Conservation (phyloP, 2,329 filamentous ascomycete species). For the Phaeophleospora eucalypticola region DNA sequence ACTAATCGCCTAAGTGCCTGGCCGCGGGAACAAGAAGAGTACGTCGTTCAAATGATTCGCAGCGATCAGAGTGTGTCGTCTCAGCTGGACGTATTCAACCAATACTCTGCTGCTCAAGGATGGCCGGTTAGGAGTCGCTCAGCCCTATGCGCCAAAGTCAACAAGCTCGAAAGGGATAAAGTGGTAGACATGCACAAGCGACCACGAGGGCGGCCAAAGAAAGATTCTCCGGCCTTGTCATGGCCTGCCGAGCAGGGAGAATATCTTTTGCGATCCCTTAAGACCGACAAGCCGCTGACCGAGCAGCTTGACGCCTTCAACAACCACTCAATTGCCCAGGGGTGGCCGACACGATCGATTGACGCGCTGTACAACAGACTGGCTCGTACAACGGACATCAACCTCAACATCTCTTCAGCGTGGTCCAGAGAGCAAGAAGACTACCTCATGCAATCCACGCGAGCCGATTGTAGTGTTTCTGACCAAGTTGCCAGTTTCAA, state of each 20-base stretch:
- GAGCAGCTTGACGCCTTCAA: background rate
- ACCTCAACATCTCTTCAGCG: background rate
- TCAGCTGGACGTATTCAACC: no score
- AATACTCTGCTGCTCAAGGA: no score
- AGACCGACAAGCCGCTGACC: background rate
- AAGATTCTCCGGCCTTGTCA: no score
- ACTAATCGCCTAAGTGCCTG: no score
- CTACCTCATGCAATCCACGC: background rate
- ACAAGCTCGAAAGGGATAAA: no score
- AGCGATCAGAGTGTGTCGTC: no score
- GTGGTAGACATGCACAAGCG: no score
- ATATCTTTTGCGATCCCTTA: background rate
- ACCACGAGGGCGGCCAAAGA: no score
- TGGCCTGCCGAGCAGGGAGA: background rate
- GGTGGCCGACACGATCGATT: background rate
- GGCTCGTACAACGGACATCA: background rate
- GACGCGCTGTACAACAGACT: background rate
- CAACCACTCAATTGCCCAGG: background rate
- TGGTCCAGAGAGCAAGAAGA: background rate
- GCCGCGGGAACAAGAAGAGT: no score
- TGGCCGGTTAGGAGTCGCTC: no score
- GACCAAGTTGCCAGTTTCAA: background rate
- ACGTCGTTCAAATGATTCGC: no score
- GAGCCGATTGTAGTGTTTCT: background rate
- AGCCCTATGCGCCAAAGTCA: no score